Conservation (phyloP, 148 eudicot genomes). For the Selenicereus undatus region DNA sequence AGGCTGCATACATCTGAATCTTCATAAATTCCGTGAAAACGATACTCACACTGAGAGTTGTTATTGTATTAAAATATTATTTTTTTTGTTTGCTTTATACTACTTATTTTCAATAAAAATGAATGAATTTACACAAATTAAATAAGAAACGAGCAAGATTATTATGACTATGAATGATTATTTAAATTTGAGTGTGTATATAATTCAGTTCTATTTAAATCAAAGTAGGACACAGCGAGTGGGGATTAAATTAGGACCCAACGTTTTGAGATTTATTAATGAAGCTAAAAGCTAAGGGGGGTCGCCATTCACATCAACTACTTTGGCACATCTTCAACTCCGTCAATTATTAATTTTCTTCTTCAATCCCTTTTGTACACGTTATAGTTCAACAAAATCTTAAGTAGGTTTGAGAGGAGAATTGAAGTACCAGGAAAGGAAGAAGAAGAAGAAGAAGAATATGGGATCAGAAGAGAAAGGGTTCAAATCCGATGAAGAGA, state of each 20-base stretch:
- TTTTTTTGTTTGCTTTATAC: too few relatives aligned
- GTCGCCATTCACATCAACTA: background rate
- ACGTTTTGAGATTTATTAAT: background rate
- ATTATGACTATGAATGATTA: too few relatives aligned
- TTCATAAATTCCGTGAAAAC: too few relatives aligned
- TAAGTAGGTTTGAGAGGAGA: background rate
- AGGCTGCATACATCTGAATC: too few relatives aligned
- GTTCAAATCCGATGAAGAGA: slow-evolving; percentile 32
- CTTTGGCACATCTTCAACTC: background rate
- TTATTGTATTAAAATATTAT: too few relatives aligned
- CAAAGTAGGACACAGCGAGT: background rate
- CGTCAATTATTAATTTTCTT: background rate
- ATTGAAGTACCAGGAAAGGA: background rate
- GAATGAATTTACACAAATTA: too few relatives aligned
- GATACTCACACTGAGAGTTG: too few relatives aligned
- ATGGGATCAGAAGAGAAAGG: slow-evolving; percentile 24
- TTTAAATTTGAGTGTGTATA: too few relatives aligned
- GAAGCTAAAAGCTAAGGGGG: background rate
- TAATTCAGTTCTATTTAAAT: background rate
- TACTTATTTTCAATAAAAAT: too few relatives aligned
- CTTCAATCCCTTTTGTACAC: background rate
- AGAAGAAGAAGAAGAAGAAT: background rate
- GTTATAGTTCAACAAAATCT: background rate
- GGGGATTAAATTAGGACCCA: background rate
- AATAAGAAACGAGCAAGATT: too few relatives aligned